phyloP scores from a whole-genome alignment of 106 monocot species.

The Allium sativum region DNA sequence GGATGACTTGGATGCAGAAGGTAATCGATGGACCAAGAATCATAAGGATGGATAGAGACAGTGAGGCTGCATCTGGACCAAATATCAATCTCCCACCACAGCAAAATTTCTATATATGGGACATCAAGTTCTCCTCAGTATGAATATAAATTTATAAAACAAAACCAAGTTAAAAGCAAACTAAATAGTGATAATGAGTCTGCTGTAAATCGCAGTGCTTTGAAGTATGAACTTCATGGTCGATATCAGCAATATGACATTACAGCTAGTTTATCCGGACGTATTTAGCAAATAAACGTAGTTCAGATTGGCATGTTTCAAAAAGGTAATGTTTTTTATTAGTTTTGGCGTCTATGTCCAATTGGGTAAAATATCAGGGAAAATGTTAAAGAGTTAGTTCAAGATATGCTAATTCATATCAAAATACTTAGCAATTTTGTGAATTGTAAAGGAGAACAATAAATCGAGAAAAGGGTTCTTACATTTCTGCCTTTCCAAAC shows the following conservation, averaged over 20 bases:
- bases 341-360: neutral
- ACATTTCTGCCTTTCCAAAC: conserved; percentile 79
- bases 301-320: no score
- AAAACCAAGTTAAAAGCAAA: no score
- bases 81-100: conserved; percentile 82
- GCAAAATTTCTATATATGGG: conserved; percentile 40
- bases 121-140: no score
- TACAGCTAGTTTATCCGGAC: no score
- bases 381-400: neutral
- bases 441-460: neutral
- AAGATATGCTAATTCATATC: neutral
- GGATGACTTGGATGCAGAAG: conserved; percentile 3
- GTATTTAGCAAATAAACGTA: no score
- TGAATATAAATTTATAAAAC: no score
- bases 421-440: neutral
- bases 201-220: no score
- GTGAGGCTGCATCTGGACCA: conserved; percentile 67
- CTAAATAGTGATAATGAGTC: no score
- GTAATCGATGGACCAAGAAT: conserved; percentile 41
- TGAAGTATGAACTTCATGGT: no score
- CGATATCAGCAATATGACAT: no score
- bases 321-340: neutral
- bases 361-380: neutral
- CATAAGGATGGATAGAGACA: conserved; percentile 37
- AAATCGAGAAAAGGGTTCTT: neutral